phyloP scores from a whole-genome alignment of 768 basidiomycete genomes.

The Boletus sp. region DNA sequence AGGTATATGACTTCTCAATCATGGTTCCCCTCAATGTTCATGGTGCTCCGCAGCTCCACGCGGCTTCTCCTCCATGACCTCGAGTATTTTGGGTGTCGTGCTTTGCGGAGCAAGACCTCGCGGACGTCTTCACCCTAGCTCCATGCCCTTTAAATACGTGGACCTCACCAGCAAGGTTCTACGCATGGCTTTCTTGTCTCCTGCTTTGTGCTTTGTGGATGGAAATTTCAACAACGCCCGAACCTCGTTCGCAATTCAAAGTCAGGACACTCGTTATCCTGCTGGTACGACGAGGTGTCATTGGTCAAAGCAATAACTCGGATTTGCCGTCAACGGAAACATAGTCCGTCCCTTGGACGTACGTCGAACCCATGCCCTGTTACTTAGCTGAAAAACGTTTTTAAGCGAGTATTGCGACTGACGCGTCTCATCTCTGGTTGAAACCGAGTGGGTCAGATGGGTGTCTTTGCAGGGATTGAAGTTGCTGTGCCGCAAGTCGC shows the following conservation, averaged over 20 bases:
- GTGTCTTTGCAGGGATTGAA: conserved; percentile 15
- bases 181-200: conserved; percentile 25
- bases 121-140: conserved; percentile 13
- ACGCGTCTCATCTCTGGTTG: conserved; percentile 6
- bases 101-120: conserved; percentile 20
- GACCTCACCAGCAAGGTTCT: conserved; percentile 12
- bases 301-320: conserved; percentile 7
- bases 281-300: conserved; percentile 15
- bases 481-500: conserved; percentile 15
- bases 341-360: conserved; percentile 10
- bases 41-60: conserved; percentile 22
- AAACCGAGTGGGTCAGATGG: conserved; percentile 15
- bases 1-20: conserved; percentile 14
- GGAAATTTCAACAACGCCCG: conserved; percentile 25
- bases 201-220: conserved; percentile 22
- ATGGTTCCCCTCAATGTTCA: conserved; percentile 4
- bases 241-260: conserved; percentile 32
- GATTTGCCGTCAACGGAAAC: conserved; percentile 19
- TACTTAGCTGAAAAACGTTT: conserved; percentile 17
- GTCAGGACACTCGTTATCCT: conserved; percentile 21
- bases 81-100: conserved; percentile 18
- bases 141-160: conserved; percentile 29
- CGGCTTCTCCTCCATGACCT: conserved; percentile 19
- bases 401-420: conserved; percentile 15
- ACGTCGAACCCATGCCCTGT: conserved; percentile 15